phyloP scores from a whole-genome alignment of 1,284 basidiomycete genomes.

The Ganoderma lingzhi region DNA sequence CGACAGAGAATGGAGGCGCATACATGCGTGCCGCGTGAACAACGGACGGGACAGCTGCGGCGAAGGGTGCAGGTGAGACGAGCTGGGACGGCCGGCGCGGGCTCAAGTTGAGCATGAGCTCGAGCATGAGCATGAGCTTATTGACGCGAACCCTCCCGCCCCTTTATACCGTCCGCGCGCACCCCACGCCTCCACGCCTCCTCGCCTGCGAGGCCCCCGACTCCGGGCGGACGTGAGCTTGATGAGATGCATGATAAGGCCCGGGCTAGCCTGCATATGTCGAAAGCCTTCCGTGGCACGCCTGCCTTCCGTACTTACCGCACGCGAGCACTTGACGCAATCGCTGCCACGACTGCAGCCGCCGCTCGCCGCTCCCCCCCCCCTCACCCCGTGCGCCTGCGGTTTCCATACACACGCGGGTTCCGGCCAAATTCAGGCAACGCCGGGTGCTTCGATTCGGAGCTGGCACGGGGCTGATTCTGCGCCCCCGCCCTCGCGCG shows the following conservation, averaged over 20 bases:
- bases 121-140: background rate
- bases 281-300: conserved; percentile 1
- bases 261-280: conserved; percentile 1
- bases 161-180: background rate
- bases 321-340: conserved; percentile 8
- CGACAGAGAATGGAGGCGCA: background rate
- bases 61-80: background rate
- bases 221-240: background rate
- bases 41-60: background rate
- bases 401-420: background rate
- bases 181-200: too few species aligned
- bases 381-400: conserved; percentile 1
- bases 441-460: background rate
- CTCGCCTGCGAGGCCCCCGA: background rate
- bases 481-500: background rate
- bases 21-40: background rate
- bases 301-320: background rate
- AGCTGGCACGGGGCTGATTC: background rate
- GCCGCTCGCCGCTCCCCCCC: background rate
- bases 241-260: background rate
- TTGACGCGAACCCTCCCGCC: background rate
- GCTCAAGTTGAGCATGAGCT: too few species aligned
- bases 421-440: too few species aligned
- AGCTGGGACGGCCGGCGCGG: background rate
- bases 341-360: background rate